Percentiles rank a stretch among this genome's conserved stretches.
Conservation (phyloP, 139 green algal species). For the Micromonas commoda region DNA sequence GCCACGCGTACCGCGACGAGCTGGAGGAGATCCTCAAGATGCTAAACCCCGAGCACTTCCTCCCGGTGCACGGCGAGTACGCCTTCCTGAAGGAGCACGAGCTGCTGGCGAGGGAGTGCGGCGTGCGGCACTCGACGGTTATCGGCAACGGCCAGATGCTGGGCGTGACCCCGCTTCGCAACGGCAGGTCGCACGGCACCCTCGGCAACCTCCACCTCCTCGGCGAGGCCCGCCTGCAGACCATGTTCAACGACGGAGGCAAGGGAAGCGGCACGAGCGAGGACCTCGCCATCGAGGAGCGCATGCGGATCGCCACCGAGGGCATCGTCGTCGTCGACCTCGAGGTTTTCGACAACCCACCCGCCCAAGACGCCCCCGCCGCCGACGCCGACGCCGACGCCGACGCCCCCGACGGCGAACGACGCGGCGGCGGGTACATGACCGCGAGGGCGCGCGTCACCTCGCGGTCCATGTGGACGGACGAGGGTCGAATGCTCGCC, state of each 20-base stretch:
- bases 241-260: slow-evolving; percentile 91
- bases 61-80: slow-evolving; percentile 97
- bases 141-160: slow-evolving; percentile 97
- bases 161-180: slow-evolving; percentile 62
- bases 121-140: slow-evolving; percentile 67
- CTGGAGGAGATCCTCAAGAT: slow-evolving; percentile 74
- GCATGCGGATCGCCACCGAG: slow-evolving; percentile 72
- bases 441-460: slow-evolving; percentile 66
- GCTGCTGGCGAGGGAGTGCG: slow-evolving; percentile 56
- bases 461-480: slow-evolving; percentile 83
- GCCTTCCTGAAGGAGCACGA: slow-evolving; percentile 90
- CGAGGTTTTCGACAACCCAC: slow-evolving; percentile 68
- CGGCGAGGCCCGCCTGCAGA: slow-evolving; percentile 58
- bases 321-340: slow-evolving; percentile 82
- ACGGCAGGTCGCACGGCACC: slow-evolving; percentile 52
- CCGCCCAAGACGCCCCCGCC: slow-evolving; percentile 72
- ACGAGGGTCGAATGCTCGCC: slow-evolving; percentile 62
- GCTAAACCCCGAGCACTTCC: slow-evolving; percentile 93
- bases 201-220: slow-evolving; percentile 51
- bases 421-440: background rate
- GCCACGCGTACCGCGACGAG: slow-evolving; percentile 65
- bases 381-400: slow-evolving; percentile 81
- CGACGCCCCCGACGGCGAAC: slow-evolving; percentile 53
- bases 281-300: slow-evolving; percentile 84
- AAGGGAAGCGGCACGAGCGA: slow-evolving; percentile 66